phyloP scores from a whole-genome alignment of 129 eudicot genomes.

The Calendula officinalis region DNA sequence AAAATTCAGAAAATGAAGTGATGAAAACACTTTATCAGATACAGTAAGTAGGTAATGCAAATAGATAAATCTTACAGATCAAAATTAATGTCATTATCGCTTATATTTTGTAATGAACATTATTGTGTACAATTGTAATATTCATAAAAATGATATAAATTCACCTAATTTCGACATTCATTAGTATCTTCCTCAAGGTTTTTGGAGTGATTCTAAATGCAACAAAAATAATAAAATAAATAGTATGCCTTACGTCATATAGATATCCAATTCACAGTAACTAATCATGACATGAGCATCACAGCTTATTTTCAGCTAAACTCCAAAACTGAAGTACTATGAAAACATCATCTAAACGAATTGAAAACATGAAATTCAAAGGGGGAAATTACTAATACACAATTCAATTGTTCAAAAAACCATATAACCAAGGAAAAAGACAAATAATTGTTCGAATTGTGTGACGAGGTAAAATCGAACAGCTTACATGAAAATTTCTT shows the following conservation, averaged over 20 bases:
- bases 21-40: neutral
- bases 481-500: slow-evolving; percentile 64
- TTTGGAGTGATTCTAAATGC: neutral
- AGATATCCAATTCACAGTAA: neutral
- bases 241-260: neutral
- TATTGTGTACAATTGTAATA: neutral
- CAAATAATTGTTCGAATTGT: neutral
- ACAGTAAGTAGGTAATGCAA: neutral
- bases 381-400: slow-evolving; percentile 1
- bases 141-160: neutral
- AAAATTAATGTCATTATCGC: neutral
- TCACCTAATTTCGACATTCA: neutral
- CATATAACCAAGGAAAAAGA: neutral
- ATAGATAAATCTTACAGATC: neutral
- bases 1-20: slow-evolving; percentile 2
- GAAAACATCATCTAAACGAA: neutral
- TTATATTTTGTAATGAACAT: neutral
- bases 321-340: neutral
- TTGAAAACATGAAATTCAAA: neutral
- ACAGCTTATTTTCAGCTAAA: slow-evolving; percentile 7
- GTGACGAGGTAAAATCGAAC: neutral
- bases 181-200: neutral
- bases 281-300: slow-evolving; percentile 3
- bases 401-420: slow-evolving; percentile 8
- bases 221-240: neutral